Base-by-base conservation (phyloP, 1,284 basidiomycete species). In the Trametes sp. region DNA sequence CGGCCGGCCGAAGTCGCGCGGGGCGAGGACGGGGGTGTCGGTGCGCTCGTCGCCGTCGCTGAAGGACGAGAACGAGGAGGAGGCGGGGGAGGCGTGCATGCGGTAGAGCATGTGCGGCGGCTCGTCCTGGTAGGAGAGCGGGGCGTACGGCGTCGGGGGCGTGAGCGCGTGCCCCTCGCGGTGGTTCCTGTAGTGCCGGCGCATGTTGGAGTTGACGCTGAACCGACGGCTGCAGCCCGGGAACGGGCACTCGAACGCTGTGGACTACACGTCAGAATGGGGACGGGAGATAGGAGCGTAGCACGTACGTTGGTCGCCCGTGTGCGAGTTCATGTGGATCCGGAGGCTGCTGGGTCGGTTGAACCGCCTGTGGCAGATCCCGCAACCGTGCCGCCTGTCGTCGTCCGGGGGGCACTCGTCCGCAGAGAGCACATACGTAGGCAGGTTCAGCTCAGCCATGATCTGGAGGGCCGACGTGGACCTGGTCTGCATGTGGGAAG, bases 181-280 rank as follows among this genome's bases (percentile, higher is more conserved):
- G 68, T 92, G 90, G 73, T 89, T 91, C 46, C 90, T 80, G 69
- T 87, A 87, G 71, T 93, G 90, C 9, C 90, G 80, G 44, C 90
- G 83, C 91, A 93, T 92, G 73, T 93, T 93, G 0, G 88, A 91
- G 70, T 91, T 90, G 59, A 92, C 91, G 66, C 90, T 92, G 76
- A 93, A 93, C 61, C 84, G 82, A 26, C 89, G 82, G 31, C 87
- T 88, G 70, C 90, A 93, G n/a, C 85, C 83, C 5, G 87, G 88
- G 78, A 81, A 87, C 0, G 88, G 88, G 66, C 91, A 93, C 38
- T 83, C 79, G 75, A 88, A 92, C 11, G 90, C 90, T 92, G 72
- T 50, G 33, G 13, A 49, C 61, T 24, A 59, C 38, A 29, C 11
- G 54, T 26, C 49, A 59, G 44, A 29, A 33, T 38, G 31, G 31